Percentiles rank a stretch among this genome's conserved stretches.
These are phyloP conservation scores for Backusella sp. DNA, from an alignment of 192 early-diverging fungal species.

Conservation along the genomic window DNA sequence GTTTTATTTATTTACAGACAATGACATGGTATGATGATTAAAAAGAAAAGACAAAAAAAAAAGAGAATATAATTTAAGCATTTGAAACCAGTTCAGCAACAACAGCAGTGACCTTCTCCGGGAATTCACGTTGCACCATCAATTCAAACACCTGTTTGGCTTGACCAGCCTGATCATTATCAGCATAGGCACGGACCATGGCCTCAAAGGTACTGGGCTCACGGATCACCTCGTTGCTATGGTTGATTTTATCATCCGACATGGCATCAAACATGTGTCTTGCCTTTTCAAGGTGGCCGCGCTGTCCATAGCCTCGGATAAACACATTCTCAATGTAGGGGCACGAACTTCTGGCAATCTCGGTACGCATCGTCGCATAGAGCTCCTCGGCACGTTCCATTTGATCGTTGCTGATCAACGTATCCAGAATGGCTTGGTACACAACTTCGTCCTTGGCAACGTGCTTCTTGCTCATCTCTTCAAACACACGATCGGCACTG, in stretches of 20 bases:
- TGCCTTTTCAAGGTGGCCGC: conserved; percentile 35
- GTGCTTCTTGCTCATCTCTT: conserved; percentile 34
- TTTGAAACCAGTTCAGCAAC: conserved; percentile 35
- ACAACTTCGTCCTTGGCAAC: conserved; percentile 47
- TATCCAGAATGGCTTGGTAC: conserved; percentile 54
- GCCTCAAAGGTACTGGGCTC: conserved; percentile 60
- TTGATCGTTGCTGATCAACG: conserved; percentile 42
- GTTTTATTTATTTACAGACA: background rate
- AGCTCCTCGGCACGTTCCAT: conserved; percentile 41
- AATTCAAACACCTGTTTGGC: conserved; percentile 33
- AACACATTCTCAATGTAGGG: conserved; percentile 59
- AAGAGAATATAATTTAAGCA: background rate
- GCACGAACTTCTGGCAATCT: conserved; percentile 37
- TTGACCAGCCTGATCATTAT: conserved; percentile 38
- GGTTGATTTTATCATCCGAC: conserved; percentile 38
- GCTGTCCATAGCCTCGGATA: conserved; percentile 53
- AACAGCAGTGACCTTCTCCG: conserved; percentile 36
- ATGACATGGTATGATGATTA: no score
- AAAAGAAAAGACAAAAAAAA: no score
- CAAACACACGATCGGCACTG: conserved; percentile 42
- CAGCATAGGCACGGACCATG: conserved; percentile 53
- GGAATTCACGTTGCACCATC: conserved; percentile 39
- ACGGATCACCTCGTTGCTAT: conserved; percentile 34
- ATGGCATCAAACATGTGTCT: conserved; percentile 47
- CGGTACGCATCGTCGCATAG: conserved; percentile 36